Evolutionary conservation across 371 early-diverging fungal genomes (phyloP).

Genomic region (Basidiobolus meristosporus): DNA sequence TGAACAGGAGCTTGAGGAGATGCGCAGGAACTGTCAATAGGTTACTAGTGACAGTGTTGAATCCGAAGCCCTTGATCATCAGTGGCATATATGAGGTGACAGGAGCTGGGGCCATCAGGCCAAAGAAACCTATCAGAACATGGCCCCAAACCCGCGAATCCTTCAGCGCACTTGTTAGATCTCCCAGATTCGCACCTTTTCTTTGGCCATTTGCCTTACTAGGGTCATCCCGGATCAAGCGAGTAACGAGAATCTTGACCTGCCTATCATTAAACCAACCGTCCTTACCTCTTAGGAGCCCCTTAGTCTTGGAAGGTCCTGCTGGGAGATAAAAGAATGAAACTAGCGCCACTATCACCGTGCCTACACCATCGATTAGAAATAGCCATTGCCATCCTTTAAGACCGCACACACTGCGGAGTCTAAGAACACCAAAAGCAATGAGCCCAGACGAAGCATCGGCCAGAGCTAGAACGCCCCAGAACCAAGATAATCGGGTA

Average conservation of each 20-base stretch:
- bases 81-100: conserved; percentile 19
- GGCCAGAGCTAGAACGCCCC: conserved; percentile 34
- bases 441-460: conserved; percentile 50
- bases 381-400: conserved; percentile 32
- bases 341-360: conserved; percentile 1
- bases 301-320: conserved; percentile 13
- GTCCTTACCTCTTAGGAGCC: conserved; percentile 12
- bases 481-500: conserved; percentile 37
- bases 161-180: conserved; percentile 13
- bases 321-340: conserved; percentile 21
- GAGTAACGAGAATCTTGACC: conserved; percentile 22
- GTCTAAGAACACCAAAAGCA: conserved; percentile 24
- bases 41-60: conserved; percentile 19
- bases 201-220: conserved; percentile 19
- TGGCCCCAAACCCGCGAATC: conserved; percentile 21
- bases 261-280: conserved; percentile 18
- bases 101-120: conserved; percentile 16
- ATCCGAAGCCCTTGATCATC: conserved; percentile 23
- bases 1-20: conserved; percentile 14
- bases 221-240: conserved; percentile 25
- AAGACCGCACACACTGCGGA: conserved; percentile 25
- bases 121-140: conserved; percentile 14
- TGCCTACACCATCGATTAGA: conserved; percentile 2
- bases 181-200: conserved; percentile 13
- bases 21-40: conserved; percentile 26